Evolutionary conservation across 2,329 filamentous ascomycete species (phyloP).

Genomic region (Colletotrichum sp.): DNA sequence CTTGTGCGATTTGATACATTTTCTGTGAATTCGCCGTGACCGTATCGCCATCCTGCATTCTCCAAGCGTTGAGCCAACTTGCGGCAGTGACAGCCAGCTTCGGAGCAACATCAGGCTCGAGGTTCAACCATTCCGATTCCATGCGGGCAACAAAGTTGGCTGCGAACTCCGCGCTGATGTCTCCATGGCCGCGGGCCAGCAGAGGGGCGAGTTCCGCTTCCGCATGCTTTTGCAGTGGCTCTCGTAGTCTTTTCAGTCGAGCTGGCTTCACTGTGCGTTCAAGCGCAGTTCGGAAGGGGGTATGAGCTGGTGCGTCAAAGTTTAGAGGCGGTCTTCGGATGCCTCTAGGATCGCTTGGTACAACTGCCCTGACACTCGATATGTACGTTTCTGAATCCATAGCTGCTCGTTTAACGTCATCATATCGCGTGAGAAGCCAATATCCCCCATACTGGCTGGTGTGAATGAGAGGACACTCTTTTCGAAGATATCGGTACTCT

Average conservation of each 20-base stretch:
- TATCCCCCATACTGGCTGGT: conserved; percentile 25
- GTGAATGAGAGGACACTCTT: conserved; percentile 22
- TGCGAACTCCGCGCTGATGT: conserved; percentile 24
- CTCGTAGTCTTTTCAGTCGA: conserved; percentile 17
- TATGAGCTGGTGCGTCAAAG: conserved; percentile 26
- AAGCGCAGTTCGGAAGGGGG: conserved; percentile 24
- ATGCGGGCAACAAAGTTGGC: conserved; percentile 24
- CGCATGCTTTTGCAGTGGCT: conserved; percentile 16
- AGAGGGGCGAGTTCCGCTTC: conserved; percentile 20
- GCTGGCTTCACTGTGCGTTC: conserved; percentile 24
- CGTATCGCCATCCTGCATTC: conserved; percentile 21
- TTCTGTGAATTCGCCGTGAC: conserved; percentile 18
- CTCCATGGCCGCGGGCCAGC: conserved; percentile 6
- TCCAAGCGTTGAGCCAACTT: conserved; percentile 25
- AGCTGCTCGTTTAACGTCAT: conserved; percentile 24
- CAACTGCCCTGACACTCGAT: conserved; percentile 22
- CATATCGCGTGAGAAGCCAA: conserved; percentile 26
- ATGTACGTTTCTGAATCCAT: conserved; percentile 22
- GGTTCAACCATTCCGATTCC: conserved; percentile 26
- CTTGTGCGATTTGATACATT: conserved; percentile 24
- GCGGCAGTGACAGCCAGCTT: conserved; percentile 18
- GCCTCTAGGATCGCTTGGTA: conserved; percentile 20
- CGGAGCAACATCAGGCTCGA: conserved; percentile 22
- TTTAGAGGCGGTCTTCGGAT: conserved; percentile 25
- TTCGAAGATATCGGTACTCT: conserved; percentile 23